Base-by-base conservation (phyloP, 805 yeast genomes). In the Dipodascopsis tothii region DNA sequence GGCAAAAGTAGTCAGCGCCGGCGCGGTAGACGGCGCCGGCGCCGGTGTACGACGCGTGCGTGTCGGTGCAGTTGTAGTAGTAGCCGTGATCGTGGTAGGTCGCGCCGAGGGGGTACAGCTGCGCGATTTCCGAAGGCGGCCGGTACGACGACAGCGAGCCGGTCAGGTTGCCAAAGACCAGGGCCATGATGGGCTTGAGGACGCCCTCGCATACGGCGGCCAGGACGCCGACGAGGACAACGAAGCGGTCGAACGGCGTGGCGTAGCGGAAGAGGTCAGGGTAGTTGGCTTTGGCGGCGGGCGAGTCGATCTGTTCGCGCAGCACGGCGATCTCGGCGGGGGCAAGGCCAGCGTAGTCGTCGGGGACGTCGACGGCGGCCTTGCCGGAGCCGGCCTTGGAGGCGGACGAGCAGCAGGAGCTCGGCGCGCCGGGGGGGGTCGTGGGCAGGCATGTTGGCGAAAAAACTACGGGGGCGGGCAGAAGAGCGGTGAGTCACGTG, bases 291-390 rank as follows among this genome's bases (percentile, higher is more conserved):
- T 25, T 14, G 30, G 9, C 30, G 30, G 14, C 11, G 9, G 30
- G 9, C 14, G 30, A 9, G 14, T 25, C n/a, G 30, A 62, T 56
- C 51, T 67, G 71, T 14, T 55, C 53, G 27, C 64, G 52, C 17
- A 67, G 56, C 30, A 25, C 30, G 30, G 30, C 9, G 30, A 14
- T 14, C 14, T 25, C 30, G 30, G 9, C 30, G 30, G 30, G 14
- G 14, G 30, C 11, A 25, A 25, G 30, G 9, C 11, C 30, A 9
- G 30, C 30, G 30, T 9, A 9, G 14, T 25, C 30, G 11, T 25
- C 30, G 30, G 30, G 11, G 30, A 25, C 9, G 30, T 25, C 14
- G 30, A 25, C 30, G 14, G 30, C 30, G 14, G 30, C 9, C 9
- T 25, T 9, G 30, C 30, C n/a, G n/a, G n/a, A n/a, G n/a, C n/a